Conservation (phyloP, 192 early-diverging fungal species). For the Coemansia pectinata region DNA sequence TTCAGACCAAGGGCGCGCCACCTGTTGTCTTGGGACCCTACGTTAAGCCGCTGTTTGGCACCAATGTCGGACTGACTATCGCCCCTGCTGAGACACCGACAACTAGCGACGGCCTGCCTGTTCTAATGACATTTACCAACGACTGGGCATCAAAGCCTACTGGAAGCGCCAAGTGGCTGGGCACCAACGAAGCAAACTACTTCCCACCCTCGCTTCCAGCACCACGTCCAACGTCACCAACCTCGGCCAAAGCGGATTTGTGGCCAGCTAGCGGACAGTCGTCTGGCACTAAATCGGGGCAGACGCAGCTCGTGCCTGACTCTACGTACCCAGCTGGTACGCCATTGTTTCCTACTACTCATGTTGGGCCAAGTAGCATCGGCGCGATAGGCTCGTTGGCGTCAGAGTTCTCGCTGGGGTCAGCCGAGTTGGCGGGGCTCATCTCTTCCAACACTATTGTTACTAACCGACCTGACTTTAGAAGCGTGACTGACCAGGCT, state of each 20-base stretch:
- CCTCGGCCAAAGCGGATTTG: conserved; percentile 11
- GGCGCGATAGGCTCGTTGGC: background rate
- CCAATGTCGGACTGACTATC: conserved; percentile 45
- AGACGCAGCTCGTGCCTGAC: background rate
- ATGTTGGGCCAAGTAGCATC: background rate
- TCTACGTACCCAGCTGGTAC: conserved; percentile 33
- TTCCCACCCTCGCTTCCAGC: conserved; percentile 26
- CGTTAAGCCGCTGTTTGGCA: conserved; percentile 35
- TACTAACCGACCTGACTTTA: conserved; percentile 38
- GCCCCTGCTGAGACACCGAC: background rate
- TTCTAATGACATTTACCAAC: conserved; percentile 26
- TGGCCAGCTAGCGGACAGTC: conserved; percentile 9
- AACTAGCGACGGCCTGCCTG: conserved; percentile 3
- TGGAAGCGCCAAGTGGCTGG: conserved; percentile 19
- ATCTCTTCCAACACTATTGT: background rate
- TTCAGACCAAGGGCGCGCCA: conserved; percentile 36
- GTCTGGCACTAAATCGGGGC: background rate
- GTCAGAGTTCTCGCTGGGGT: background rate
- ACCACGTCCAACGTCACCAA: conserved; percentile 10
- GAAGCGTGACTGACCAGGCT: conserved; percentile 31
- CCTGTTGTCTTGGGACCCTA: conserved; percentile 30
- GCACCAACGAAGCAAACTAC: conserved; percentile 14
- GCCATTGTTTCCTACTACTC: conserved; percentile 22
- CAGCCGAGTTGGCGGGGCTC: background rate
- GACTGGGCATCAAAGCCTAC: conserved; percentile 12